Evolutionary conservation across 2,329 filamentous ascomycete genomes (phyloP).

Genomic region (Paraphaeosphaeria sporulosa): DNA sequence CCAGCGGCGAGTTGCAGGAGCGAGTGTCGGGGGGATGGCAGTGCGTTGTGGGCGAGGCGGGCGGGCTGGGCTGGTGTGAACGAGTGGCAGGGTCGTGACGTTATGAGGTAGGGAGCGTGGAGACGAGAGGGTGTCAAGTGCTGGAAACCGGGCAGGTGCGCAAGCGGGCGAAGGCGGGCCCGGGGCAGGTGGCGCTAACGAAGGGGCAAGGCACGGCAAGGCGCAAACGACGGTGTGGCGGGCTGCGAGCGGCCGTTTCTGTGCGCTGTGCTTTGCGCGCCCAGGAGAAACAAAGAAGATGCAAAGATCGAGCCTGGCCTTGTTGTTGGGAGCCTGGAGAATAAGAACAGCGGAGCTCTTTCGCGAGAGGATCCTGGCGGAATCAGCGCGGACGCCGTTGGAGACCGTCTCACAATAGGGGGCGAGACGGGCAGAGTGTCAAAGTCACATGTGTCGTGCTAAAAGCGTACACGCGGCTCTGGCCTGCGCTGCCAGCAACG

Average conservation of each 20-base stretch:
- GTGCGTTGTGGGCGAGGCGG: constrained; percentile 13
- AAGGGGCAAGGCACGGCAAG: constrained; percentile 24
- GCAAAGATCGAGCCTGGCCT: constrained; percentile 11
- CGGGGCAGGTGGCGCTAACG: constrained; percentile 26
- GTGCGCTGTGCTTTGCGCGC: constrained; percentile 16
- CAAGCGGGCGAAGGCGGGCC: constrained; percentile 36
- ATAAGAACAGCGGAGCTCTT: constrained; percentile 28
- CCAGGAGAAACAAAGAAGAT: neutral
- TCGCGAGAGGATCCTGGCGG: constrained; percentile 29
- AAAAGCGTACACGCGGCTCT: constrained; percentile 31
- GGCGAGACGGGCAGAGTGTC: constrained; percentile 37
- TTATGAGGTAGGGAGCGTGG: constrained; percentile 20
- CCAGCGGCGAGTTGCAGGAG: constrained; percentile 38
- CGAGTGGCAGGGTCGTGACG: constrained; percentile 35
- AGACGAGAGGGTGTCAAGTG: constrained; percentile 18
- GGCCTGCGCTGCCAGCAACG: constrained; percentile 5
- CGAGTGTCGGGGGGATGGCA: constrained; percentile 17
- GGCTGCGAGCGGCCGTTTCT: constrained; percentile 39
- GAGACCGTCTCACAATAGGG: constrained; percentile 35
- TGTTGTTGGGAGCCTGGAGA: constrained; percentile 32
- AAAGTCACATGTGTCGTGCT: constrained; percentile 37
- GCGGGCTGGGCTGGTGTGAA: constrained; percentile 23
- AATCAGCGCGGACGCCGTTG: constrained; percentile 25
- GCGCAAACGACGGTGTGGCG: constrained; percentile 39
- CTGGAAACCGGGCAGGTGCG: constrained; percentile 42